phyloP scores from a whole-genome alignment of 2,329 filamentous ascomycete genomes.

The Penicillium palitans region DNA sequence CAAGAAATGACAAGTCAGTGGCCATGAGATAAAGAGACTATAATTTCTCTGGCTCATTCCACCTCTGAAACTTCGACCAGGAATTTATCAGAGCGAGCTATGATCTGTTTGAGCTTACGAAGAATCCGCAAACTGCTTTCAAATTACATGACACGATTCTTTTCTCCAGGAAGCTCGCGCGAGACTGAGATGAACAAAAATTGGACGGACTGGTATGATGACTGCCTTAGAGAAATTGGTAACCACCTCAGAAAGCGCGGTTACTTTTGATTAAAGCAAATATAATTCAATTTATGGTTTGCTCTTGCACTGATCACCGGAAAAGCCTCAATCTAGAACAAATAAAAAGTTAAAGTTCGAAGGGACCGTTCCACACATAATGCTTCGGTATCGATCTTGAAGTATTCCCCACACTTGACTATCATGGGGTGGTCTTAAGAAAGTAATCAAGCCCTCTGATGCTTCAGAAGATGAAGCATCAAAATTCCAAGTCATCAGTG shows the following conservation, averaged over 20 bases:
- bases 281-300: not conserved
- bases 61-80: too few relatives aligned
- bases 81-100: too few relatives aligned
- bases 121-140: too few relatives aligned
- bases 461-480: not conserved
- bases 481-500: conserved; percentile 4
- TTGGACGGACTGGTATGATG: not conserved
- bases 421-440: not conserved
- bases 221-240: not conserved
- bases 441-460: not conserved
- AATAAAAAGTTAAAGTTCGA: conserved; percentile 3
- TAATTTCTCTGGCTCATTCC: too few relatives aligned
- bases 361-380: not conserved
- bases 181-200: too few relatives aligned
- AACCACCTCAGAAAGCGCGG: not conserved
- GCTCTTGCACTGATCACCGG: too few relatives aligned
- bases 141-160: too few relatives aligned
- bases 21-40: too few relatives aligned
- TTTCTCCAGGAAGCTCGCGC: too few relatives aligned
- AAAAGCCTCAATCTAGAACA: not conserved
- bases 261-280: not conserved
- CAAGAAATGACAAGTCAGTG: too few relatives aligned
- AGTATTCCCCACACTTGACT: not conserved
- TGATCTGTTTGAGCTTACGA: too few relatives aligned
- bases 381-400: not conserved